A percentile compares a stretch with the other conserved stretches of the same genome.
phyloP scores from a whole-genome alignment of 192 early-diverging fungal genomes.

The Linnemannia elongata region DNA sequence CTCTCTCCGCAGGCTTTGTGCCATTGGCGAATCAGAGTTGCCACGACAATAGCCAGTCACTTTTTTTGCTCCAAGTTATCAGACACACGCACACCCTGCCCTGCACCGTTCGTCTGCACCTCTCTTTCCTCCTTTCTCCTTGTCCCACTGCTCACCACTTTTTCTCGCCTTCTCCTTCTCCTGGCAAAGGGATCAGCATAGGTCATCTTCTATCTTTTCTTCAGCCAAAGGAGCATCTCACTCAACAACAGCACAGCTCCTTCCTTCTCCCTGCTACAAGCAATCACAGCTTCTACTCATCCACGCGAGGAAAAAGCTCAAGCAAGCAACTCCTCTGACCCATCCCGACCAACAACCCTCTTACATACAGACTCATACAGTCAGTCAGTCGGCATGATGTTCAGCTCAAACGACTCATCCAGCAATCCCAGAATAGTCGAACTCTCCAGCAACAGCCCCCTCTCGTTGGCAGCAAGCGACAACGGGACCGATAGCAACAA shows the following conservation, averaged over 20 bases:
- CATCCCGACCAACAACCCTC: not conserved
- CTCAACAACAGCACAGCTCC: not conserved
- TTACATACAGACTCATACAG: not conserved
- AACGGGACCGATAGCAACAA: not conserved
- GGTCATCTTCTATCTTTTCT: not conserved
- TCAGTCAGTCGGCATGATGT: conserved; percentile 6
- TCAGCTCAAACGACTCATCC: conserved; percentile 17
- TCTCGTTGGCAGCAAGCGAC: not conserved
- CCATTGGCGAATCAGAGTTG: not conserved
- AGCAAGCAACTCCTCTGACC: not conserved
- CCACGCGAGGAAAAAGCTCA: not conserved
- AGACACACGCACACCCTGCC: not conserved
- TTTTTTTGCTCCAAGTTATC: not conserved
- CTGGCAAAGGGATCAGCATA: not conserved
- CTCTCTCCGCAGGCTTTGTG: not conserved
- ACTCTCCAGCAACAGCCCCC: conserved; percentile 28
- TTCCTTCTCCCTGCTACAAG: not conserved
- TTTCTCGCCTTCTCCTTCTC: not conserved
- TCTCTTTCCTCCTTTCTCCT: not conserved
- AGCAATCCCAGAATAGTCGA: conserved; percentile 40
- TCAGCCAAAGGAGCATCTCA: not conserved
- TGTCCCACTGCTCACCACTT: not conserved
- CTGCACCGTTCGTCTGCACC: not conserved
- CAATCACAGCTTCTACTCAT: not conserved
- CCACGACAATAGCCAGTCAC: not conserved